These are phyloP conservation scores for Begonia loranthoides DNA, from an alignment of 306 rosid species.

Conservation along the genomic window DNA sequence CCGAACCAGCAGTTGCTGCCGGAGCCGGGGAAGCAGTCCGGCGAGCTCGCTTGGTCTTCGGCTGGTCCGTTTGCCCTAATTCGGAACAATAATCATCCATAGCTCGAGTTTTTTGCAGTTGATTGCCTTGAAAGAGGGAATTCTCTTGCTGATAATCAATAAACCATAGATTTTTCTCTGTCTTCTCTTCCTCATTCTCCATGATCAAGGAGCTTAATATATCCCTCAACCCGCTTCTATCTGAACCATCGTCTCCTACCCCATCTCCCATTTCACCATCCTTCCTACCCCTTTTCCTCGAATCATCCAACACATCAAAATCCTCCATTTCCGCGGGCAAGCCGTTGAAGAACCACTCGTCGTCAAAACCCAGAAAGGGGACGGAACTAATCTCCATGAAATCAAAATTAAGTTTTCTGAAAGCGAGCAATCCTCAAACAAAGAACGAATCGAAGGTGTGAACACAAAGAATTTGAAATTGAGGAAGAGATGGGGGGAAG, in stretches of 20 bases:
- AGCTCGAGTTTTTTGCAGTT: too few relatives aligned
- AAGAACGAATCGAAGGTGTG: not conserved
- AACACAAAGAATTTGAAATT: not conserved
- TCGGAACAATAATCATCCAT: not conserved
- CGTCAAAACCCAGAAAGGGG: constrained; percentile 2
- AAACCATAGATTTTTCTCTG: not conserved
- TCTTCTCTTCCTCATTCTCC: not conserved
- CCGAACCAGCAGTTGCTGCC: not conserved
- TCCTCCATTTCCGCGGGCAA: not conserved
- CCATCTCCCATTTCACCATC: not conserved
- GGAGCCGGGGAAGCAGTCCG: not conserved
- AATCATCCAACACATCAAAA: not conserved
- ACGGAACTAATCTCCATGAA: constrained; percentile 1
- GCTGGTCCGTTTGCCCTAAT: not conserved
- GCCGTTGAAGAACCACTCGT: not conserved
- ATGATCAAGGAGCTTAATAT: not conserved
- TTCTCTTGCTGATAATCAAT: not conserved
- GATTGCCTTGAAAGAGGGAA: not conserved
- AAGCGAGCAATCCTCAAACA: too few relatives aligned
- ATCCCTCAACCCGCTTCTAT: not conserved
- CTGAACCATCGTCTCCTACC: not conserved
- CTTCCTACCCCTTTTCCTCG: not conserved
- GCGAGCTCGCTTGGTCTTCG: not conserved
- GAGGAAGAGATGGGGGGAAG: not conserved
- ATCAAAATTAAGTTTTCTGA: not conserved